Evolutionary conservation across 176 grass and related monocot genomes (phyloP), one percentile per base, ranked within the genome.

Genomic region (Avena eriantha): DNA sequence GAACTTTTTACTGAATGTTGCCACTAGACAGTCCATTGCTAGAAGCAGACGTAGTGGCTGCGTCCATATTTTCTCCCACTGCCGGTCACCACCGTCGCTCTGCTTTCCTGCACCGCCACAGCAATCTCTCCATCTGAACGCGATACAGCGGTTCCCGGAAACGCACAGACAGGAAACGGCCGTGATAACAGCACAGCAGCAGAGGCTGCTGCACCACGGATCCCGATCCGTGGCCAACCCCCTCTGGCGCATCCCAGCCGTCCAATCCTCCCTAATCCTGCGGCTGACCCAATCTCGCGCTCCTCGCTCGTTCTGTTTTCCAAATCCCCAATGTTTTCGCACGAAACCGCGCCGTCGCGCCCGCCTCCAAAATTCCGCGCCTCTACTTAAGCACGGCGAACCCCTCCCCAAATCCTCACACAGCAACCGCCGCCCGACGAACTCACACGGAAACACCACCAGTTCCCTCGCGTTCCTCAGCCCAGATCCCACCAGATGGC

Each of bases 401-500:
- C 34, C 11, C 24, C 4, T 60, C 19, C 2, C 45, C 0, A 1
- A 4, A 21, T 24, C 29, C 19, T 33, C 45, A 48, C 8, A 35
- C 58, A 73, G 10, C 70, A 21, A 19, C 39, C 39, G 39, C 39
- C 24, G 16, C 16, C 21, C 29, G 12, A n/a, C 57, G 3, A 59
- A 8, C 29, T 58, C 53, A 6, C 19, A 0, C 47, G 6, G 6
- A 9, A 3, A 2, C 33, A 8, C 33, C 26, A 24, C 57, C 7
- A 53, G 21, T 10, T 1, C 58, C 61, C 5, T 5, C 4, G 0
- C 4, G 5, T 10, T 6, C 48, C 80, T n/a, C 61, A 53, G 0
- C 18, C 26, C 69, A 45, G 69, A 72, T 14, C 69, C 17, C 41
- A 58, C 56, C 0, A 45, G 2, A 97, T 97, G 94, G 94, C 94